Evolutionary conservation across 108 stramenopile genomes (phyloP), one percentile per base, ranked within the genome.

Genomic region (Nitzschia sp.): DNA sequence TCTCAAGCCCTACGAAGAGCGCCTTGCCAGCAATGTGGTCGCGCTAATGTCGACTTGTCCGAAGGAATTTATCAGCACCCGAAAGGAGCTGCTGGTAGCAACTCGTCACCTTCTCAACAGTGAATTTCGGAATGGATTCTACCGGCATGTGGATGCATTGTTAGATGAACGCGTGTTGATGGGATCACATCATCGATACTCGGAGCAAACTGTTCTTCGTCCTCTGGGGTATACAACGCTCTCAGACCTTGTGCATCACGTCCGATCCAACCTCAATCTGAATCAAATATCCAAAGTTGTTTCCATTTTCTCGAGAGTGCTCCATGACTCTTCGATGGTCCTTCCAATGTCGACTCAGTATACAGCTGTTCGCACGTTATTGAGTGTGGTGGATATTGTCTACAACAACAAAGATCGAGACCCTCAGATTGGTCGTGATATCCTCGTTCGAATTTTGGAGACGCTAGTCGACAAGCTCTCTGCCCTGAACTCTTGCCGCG

Each of bases 31-130:
- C 63, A 89, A 82, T 63, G 89, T 96, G 5, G 81, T 95, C 11
- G 68, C 84, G 16, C 87, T 96, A 32, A 80, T 97, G 81, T 80
- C 77, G 33, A 84, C 78, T 45, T 96, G 95, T 64, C 96, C 96
- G 23, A 60, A 80, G 11, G 94, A 95, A 28, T 85, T 89, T 6
- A 66, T 93, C 17, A 67, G 81, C 16, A 92, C 86, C 4, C 80
- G 95, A 9, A 90, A 91, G 74, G 98, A 97, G 56, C 80, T 97
- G 8, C 73, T 97, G 17, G 78, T 92, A 5, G 92, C 91, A 3
- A 95, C 94, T 2, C 84, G 97, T 1, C 96, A 97, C 65, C 90
- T 98, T 16, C 73, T 98, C 13, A 90, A 93, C 22, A 97, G 87
- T 22, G 90, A 95, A 16, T 96, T 97, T 66, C 89, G 91, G 3